phyloP scores from a whole-genome alignment of 1,139 yeast species.

The Protomyces gravidus region DNA sequence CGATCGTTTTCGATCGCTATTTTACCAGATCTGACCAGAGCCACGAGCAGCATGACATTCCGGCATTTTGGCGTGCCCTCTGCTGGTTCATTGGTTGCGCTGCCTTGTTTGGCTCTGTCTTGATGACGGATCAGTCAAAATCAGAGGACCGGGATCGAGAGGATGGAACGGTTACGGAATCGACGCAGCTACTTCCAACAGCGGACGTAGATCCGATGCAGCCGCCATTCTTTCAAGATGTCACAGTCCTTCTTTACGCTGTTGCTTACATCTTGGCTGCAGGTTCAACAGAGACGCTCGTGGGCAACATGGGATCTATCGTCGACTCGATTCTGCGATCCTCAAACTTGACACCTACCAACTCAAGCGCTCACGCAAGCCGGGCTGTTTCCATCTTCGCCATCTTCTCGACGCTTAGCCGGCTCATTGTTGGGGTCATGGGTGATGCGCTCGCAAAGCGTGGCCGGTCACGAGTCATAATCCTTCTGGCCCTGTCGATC shows the following conservation, averaged over 20 bases:
- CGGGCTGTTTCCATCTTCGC: conserved; percentile 24
- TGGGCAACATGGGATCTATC: conserved; percentile 24
- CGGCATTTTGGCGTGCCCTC: conserved; percentile 16
- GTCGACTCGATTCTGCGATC: conserved; percentile 1
- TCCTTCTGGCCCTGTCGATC: not conserved
- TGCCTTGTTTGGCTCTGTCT: conserved; percentile 8
- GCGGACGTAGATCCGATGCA: not conserved
- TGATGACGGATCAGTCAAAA: conserved; percentile 1
- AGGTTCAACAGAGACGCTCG: conserved; percentile 23
- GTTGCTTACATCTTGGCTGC: conserved; percentile 19
- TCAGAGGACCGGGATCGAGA: not conserved
- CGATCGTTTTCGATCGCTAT: conserved; percentile 3
- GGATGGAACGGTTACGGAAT: not conserved
- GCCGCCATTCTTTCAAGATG: conserved; percentile 16
- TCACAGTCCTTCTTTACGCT: conserved; percentile 12
- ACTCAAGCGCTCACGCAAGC: conserved; percentile 3
- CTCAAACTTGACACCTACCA: not conserved
- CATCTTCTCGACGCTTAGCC: conserved; percentile 12
- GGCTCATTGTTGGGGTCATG: conserved; percentile 5
- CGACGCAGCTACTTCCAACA: not conserved
- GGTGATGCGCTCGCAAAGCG: conserved; percentile 11
- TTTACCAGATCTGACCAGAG: not conserved
- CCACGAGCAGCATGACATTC: conserved; percentile 4
- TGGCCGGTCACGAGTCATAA: conserved; percentile 5
- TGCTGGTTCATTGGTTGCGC: conserved; percentile 5